Percentiles rank a stretch among this genome's conserved stretches.
Conservation (phyloP, 2,329 filamentous ascomycete genomes). For the Sarocladiaceae sp. region DNA sequence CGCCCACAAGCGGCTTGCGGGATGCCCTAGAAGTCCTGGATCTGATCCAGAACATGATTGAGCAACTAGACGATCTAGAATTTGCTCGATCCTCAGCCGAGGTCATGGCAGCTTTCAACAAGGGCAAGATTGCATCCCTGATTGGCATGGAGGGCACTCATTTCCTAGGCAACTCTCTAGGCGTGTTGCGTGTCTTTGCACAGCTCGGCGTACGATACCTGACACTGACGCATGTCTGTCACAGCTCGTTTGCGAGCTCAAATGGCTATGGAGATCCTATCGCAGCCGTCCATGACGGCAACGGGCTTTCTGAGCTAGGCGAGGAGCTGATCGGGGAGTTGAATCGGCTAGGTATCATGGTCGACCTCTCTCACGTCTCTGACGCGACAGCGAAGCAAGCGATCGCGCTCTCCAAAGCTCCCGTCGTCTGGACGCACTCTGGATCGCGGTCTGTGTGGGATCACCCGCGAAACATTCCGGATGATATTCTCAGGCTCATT, state of each 20-base stretch:
- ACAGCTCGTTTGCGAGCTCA: slow-evolving; percentile 66
- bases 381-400: slow-evolving; percentile 9
- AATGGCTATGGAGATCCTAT: slow-evolving; percentile 1
- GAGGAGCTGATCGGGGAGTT: slow-evolving; percentile 12
- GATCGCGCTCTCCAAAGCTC: slow-evolving; percentile 42
- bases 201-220: slow-evolving; percentile 77
- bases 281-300: slow-evolving; percentile 66
- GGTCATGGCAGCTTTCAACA: slow-evolving; percentile 54
- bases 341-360: slow-evolving; percentile 36
- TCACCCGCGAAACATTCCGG: slow-evolving; percentile 78
- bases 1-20: neutral
- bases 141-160: slow-evolving; percentile 83
- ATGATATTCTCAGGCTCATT: slow-evolving; percentile 73
- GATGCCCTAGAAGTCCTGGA: slow-evolving; percentile 6
- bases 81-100: slow-evolving; percentile 21
- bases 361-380: slow-evolving; percentile 66
- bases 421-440: slow-evolving; percentile 75
- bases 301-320: slow-evolving; percentile 11
- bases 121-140: slow-evolving; percentile 65
- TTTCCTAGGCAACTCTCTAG: slow-evolving; percentile 80
- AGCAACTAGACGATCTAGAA: slow-evolving; percentile 2
- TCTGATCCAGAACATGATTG: slow-evolving; percentile 7
- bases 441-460: slow-evolving; percentile 53
- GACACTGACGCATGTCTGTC: slow-evolving; percentile 92
- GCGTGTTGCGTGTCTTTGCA: slow-evolving; percentile 70